Evolutionary conservation across 2,329 filamentous ascomycete genomes (phyloP).

Genomic region (Aspergillus ochraceus): DNA sequence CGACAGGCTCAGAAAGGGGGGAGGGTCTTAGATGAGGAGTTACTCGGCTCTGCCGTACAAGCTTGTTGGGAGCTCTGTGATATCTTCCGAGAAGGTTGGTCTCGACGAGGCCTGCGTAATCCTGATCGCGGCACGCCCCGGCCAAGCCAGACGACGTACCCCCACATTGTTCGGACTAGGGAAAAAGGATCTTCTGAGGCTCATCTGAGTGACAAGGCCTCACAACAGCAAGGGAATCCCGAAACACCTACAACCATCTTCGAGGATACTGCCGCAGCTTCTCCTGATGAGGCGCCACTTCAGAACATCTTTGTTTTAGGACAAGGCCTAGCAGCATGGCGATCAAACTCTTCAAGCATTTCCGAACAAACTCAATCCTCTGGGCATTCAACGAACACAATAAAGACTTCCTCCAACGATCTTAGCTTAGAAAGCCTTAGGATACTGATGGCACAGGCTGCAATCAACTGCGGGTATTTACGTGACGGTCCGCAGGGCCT

Average conservation of each 20-base stretch:
- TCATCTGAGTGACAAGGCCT: conserved; percentile 26
- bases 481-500: conserved; percentile 61
- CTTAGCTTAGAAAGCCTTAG: conserved; percentile 75
- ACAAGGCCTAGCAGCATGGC: conserved; percentile 65
- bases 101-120: conserved; percentile 66
- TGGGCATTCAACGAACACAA: conserved; percentile 45
- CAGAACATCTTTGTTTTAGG: conserved; percentile 89
- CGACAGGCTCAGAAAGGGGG: conserved; percentile 77
- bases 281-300: conserved; percentile 73
- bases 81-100: conserved; percentile 90
- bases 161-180: conserved; percentile 48
- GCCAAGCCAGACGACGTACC: conserved; percentile 75
- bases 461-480: conserved; percentile 78
- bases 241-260: conserved; percentile 96
- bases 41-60: conserved; percentile 83
- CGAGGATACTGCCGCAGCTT: conserved; percentile 84
- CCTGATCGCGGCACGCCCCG: conserved; percentile 81
- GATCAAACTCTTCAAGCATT: conserved; percentile 74
- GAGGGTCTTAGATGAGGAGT: conserved; percentile 73
- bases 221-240: conserved; percentile 49
- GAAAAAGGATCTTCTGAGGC: conserved; percentile 49
- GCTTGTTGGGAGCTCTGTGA: conserved; percentile 95
- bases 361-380: conserved; percentile 74
- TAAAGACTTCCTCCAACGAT: conserved; percentile 61
- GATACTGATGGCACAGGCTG: conserved; percentile 77